These are phyloP conservation scores for Ephemerocybe angulata DNA, from an alignment of 768 basidiomycete species.

Conservation along the genomic window DNA sequence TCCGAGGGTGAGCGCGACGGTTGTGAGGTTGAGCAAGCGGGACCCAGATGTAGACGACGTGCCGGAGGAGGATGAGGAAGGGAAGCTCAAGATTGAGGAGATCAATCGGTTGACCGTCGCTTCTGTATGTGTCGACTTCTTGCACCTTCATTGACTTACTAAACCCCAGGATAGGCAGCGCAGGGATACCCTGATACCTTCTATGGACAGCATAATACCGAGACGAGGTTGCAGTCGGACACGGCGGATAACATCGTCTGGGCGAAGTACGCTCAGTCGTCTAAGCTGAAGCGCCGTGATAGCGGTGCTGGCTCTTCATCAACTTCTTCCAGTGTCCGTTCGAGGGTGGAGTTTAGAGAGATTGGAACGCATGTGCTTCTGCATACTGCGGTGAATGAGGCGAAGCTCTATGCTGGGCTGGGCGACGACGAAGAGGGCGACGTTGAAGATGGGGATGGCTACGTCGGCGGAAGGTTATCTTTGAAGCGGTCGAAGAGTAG, in stretches of 20 bases:
- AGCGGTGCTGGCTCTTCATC: conserved; percentile 14
- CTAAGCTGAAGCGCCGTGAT: too few relatives aligned
- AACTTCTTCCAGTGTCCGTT: conserved; percentile 31
- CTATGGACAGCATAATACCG: conserved; percentile 61
- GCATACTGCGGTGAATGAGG: conserved; percentile 51
- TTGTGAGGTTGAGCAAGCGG: conserved; percentile 59
- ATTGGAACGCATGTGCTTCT: conserved; percentile 55
- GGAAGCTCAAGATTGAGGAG: conserved; percentile 23
- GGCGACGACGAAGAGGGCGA: background rate
- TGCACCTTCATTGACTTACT: background rate
- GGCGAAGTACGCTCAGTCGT: conserved; percentile 48
- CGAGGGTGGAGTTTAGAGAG: conserved; percentile 62
- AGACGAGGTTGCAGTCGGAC: conserved; percentile 69
- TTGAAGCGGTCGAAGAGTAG: too few relatives aligned
- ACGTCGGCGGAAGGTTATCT: too few relatives aligned
- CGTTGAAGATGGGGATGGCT: background rate
- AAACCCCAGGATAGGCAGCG: too few relatives aligned
- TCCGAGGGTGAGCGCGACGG: conserved; percentile 64
- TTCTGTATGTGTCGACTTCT: conserved; percentile 36
- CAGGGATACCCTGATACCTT: conserved; percentile 66
- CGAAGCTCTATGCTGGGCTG: conserved; percentile 14
- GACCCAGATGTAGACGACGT: conserved; percentile 17
- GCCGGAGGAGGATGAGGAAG: conserved; percentile 25
- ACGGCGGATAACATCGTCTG: conserved; percentile 82
- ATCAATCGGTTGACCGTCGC: conserved; percentile 41